These are phyloP conservation scores for Arthroderma sp. DNA, from an alignment of 2,329 filamentous ascomycete genomes.

Conservation along the genomic window DNA sequence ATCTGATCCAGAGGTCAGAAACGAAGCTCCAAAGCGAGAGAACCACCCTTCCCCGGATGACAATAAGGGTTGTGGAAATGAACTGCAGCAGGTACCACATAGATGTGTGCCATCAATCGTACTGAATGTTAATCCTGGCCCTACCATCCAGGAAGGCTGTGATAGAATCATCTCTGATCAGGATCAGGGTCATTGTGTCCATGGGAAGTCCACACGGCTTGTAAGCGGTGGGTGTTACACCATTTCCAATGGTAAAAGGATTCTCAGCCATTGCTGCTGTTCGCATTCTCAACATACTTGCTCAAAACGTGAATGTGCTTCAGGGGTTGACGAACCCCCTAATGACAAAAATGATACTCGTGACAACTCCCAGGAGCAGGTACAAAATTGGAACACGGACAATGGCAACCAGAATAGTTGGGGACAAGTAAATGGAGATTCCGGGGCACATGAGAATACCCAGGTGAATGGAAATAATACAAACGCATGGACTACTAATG, in stretches of 20 bases:
- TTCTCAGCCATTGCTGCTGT: conserved; percentile 1
- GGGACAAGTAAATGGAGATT: neutral
- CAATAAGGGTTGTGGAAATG: too few species aligned
- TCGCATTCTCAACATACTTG: neutral
- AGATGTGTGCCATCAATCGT: conserved; percentile 9
- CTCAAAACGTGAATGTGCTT: neutral
- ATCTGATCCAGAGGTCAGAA: too few species aligned
- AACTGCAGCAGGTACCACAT: too few species aligned
- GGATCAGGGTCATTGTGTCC: too few species aligned
- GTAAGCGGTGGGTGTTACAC: conserved; percentile 10
- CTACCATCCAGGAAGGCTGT: too few species aligned
- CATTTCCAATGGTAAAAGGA: conserved; percentile 10
- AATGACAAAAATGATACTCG: too few species aligned
- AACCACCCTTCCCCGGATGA: too few species aligned
- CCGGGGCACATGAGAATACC: neutral
- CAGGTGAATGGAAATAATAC: too few species aligned
- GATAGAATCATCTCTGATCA: too few species aligned
- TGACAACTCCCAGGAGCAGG: too few species aligned
- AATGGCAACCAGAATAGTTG: neutral
- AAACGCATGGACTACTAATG: neutral
- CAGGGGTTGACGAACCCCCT: too few species aligned
- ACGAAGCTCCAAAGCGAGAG: too few species aligned
- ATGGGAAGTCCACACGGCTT: neutral
- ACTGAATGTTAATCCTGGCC: conserved; percentile 9
- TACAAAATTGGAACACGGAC: neutral